phyloP scores from a whole-genome alignment of 495 filamentous ascomycete species.

The Opeltia flavorubescens region DNA sequence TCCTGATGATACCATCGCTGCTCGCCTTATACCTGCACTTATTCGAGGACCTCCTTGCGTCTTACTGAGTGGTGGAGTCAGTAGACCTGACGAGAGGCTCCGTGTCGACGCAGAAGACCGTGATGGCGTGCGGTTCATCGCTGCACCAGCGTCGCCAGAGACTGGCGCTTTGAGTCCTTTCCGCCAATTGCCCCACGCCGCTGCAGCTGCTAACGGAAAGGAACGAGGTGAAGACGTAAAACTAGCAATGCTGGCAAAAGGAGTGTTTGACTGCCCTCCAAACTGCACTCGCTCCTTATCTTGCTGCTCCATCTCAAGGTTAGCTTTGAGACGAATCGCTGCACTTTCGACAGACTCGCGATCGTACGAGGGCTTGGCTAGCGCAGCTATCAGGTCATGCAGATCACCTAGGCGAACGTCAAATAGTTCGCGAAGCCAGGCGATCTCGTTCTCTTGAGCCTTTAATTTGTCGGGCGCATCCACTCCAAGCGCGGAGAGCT shows the following conservation, averaged over 20 bases:
- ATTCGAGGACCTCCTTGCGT: slow-evolving; percentile 38
- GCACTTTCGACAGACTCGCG: slow-evolving; percentile 67
- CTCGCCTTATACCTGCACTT: slow-evolving; percentile 25
- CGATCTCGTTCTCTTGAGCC: slow-evolving; percentile 85
- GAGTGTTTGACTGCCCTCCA: slow-evolving; percentile 34
- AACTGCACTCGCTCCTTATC: slow-evolving; percentile 61
- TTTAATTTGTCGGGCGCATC: slow-evolving; percentile 69
- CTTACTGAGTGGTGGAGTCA: slow-evolving; percentile 68
- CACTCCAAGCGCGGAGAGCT: slow-evolving; percentile 48
- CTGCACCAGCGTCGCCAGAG: slow-evolving; percentile 27
- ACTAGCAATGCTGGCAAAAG: slow-evolving; percentile 41
- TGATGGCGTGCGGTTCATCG: slow-evolving; percentile 40
- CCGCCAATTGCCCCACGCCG: slow-evolving; percentile 77
- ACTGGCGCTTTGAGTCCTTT: slow-evolving; percentile 38
- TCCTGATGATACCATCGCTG: slow-evolving; percentile 30
- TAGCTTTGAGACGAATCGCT: slow-evolving; percentile 82
- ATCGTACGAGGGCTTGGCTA: slow-evolving; percentile 62
- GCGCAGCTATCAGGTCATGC: slow-evolving; percentile 72
- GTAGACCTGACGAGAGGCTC: slow-evolving; percentile 54
- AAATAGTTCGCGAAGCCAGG: slow-evolving; percentile 86
- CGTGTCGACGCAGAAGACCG: slow-evolving; percentile 36
- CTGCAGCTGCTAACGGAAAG: slow-evolving; percentile 66
- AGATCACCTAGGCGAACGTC: slow-evolving; percentile 82
- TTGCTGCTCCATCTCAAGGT: slow-evolving; percentile 93
- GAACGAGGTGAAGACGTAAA: slow-evolving; percentile 65